These are phyloP conservation scores for Phytophthora podocarpi DNA, from an alignment of 352 stramenopile species.

Conservation along the genomic window DNA sequence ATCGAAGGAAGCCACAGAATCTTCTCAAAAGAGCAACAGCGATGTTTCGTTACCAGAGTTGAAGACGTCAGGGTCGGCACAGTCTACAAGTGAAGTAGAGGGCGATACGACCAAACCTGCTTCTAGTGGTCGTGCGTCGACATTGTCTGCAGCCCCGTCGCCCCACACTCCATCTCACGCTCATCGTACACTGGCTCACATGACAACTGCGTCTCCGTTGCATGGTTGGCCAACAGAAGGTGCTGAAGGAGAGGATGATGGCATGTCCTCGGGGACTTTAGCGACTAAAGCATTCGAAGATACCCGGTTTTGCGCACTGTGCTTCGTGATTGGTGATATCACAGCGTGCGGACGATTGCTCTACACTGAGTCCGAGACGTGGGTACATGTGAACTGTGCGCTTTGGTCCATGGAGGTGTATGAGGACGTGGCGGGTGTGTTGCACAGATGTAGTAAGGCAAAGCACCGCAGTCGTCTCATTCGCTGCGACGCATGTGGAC, in stretches of 20 bases:
- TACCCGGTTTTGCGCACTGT: constrained; percentile 78
- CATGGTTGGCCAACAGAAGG: constrained; percentile 42
- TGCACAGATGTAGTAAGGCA: constrained; percentile 90
- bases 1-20: background rate
- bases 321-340: constrained; percentile 83
- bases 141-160: background rate
- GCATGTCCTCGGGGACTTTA: background rate
- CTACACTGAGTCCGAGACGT: constrained; percentile 84
- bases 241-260: background rate
- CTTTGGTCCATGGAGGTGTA: constrained; percentile 94
- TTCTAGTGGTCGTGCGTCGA: background rate
- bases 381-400: constrained; percentile 93
- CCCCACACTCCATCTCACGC: background rate
- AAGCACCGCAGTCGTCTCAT: constrained; percentile 87
- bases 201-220: constrained; percentile 52
- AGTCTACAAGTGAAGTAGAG: background rate
- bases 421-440: constrained; percentile 68
- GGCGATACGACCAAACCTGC: background rate
- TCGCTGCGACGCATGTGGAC: constrained; percentile 91
- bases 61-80: background rate
- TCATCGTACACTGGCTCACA: constrained; percentile 10
- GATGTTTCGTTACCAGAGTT: background rate
- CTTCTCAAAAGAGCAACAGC: background rate
- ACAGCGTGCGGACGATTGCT: constrained; percentile 76
- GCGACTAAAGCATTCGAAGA: constrained; percentile 45